phyloP scores from a whole-genome alignment of 768 basidiomycete genomes.

The Leccinum rimulosum region DNA sequence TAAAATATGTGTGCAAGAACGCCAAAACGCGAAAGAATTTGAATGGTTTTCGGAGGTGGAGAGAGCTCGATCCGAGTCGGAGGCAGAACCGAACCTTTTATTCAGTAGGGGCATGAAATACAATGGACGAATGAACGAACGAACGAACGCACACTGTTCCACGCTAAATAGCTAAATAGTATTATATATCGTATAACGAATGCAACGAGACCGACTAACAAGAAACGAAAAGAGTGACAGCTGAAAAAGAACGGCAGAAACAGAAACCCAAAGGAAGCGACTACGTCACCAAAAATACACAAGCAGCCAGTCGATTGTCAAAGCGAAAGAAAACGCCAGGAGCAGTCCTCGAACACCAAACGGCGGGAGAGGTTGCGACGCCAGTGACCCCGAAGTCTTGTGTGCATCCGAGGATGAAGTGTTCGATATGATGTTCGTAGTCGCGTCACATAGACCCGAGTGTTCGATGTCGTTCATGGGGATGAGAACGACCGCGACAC shows the following conservation, averaged over 20 bases:
- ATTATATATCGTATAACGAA: too few species aligned
- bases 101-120: too few species aligned
- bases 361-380: neutral
- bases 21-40: too few species aligned
- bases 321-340: neutral
- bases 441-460: constrained; percentile 39
- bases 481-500: constrained; percentile 40
- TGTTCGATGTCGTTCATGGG: constrained; percentile 36
- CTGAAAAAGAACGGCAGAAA: neutral
- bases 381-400: neutral
- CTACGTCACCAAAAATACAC: neutral
- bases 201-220: neutral
- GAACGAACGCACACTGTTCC: neutral
- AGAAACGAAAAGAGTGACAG: neutral
- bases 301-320: too few species aligned
- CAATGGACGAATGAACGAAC: too few species aligned
- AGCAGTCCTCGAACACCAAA: neutral
- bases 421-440: neutral
- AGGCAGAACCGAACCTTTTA: too few species aligned
- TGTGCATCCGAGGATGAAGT: too few species aligned
- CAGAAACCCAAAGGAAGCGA: neutral
- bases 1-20: too few species aligned
- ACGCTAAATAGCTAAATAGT: neutral
- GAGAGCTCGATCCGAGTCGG: too few species aligned
- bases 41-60: too few species aligned